Evolutionary conservation across 176 grass and related monocot genomes (phyloP), one percentile per base, ranked within the genome.

Genomic region (Carex littledalei): DNA sequence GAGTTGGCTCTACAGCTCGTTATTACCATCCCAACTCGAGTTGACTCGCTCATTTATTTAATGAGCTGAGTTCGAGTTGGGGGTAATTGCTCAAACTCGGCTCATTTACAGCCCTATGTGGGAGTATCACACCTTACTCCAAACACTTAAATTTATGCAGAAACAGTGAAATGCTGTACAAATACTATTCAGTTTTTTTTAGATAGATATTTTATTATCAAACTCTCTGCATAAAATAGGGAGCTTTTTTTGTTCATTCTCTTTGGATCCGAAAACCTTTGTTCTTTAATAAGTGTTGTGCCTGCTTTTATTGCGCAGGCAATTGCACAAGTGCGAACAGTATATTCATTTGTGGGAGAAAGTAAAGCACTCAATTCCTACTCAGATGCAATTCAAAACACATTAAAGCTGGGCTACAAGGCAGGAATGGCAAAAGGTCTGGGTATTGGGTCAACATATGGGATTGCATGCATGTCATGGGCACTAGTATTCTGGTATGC

Each of bases 401-500:
- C 96, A 37, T 81, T 99, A 65, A 95, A 99, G 86, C 90, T 99
- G 70, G 96, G 96, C 8, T 95, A 95, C 86, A 99, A 99, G 77
- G 96, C 93, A 83, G 96, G 96, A 43, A 95, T 99, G 93, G 96
- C 93, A 37, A 99, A 99, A 86, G 96, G 96, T 81, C 91, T 99
- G 31, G 96, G 96, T 18, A 95, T 99, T 45, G 96, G 96, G 13
- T 99, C 91, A 79, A 99, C 97, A 41, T 99, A 99, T 76, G 97
- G 93, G 29, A 95, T 95, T 84, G 93, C 93, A 20, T 99, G 93
- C 91, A 95, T 95, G 93, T 95, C 97, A 84, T 99, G 97, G 97
- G 97, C 97, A 24, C 63, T 99, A 11, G 93, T 99, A 53, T 95
- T 99, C 84, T 96, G 97, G 97, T 99, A 99, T 65, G 97, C 97